A percentile compares a stretch with the other conserved stretches of the same genome.
Evolutionary conservation across 2,329 filamentous ascomycete genomes (phyloP).

Genomic region (Colletotrichum gigasporum): DNA sequence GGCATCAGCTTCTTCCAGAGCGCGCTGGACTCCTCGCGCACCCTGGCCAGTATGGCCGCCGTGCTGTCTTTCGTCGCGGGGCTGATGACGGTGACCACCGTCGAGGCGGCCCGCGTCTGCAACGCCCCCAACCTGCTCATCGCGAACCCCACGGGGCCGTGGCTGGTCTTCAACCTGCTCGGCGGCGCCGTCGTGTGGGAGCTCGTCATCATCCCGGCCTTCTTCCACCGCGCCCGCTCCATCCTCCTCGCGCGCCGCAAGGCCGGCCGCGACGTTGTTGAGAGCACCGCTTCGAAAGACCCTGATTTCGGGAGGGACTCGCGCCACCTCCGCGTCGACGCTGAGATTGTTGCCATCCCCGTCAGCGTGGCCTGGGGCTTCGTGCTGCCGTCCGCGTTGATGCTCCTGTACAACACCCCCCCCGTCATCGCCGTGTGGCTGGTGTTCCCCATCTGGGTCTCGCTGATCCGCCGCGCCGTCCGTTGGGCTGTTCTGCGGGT

Average conservation of each 20-base stretch:
- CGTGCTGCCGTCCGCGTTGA: conserved; percentile 54
- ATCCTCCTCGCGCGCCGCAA: conserved; percentile 42
- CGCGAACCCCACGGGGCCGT: conserved; percentile 49
- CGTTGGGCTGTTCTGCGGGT: conserved; percentile 36
- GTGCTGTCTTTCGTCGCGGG: conserved; percentile 56
- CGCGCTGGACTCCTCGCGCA: conserved; percentile 52
- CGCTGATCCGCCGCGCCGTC: conserved; percentile 50
- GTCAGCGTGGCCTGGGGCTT: conserved; percentile 57
- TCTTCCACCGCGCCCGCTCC: conserved; percentile 52
- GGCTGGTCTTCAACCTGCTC: conserved; percentile 58
- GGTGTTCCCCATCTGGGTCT: conserved; percentile 61
- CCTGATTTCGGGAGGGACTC: conserved; percentile 40
- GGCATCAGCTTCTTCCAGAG: conserved; percentile 59
- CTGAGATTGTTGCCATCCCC: conserved; percentile 68
- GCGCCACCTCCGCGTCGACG: conserved; percentile 49
- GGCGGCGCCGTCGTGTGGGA: conserved; percentile 63
- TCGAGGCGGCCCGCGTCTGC: conserved; percentile 58
- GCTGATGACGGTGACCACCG: conserved; percentile 57
- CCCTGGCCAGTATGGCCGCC: conserved; percentile 50
- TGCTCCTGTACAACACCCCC: conserved; percentile 53
- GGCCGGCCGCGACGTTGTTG: conserved; percentile 28
- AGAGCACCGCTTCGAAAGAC: conserved; percentile 36
- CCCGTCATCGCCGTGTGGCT: conserved; percentile 56
- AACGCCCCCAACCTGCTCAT: conserved; percentile 47
- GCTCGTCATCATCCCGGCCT: conserved; percentile 59